Base-by-base conservation (phyloP, 2,329 filamentous ascomycete species). In the Sarocladium kiliense region DNA sequence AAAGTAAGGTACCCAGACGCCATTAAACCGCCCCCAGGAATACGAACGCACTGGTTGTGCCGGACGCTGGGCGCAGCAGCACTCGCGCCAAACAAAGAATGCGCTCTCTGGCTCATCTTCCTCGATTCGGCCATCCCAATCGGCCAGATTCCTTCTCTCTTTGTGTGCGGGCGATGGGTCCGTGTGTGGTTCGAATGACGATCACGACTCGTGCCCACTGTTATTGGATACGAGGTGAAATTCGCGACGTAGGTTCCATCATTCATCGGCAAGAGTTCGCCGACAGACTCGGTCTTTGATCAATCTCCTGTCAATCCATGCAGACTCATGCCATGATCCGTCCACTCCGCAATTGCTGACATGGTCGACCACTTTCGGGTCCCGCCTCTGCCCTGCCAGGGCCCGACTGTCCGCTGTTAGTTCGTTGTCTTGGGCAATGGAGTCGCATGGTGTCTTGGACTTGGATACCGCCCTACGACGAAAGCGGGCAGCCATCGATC, bases 201-300 rank as follows among this genome's bases (percentile, higher is more conserved):
- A 47, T 47, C 44, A 30, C 44, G 44, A 47, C 44, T 47, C 44
- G n/a, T 47, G 44, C 9, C n/a, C 44, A 47, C 44, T 47, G 44
- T 26, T 7, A 6, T 4, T 5, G 44, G 10, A 10, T 47, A 47
- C 44, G 44, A 47, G 44, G 4, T 27, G 23, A 14, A n/a, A 6
- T 6, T 18, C 4, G 11, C 25, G 23, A 6, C 5, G 5, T 27
- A 3, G 23, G 7, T 47, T 47, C 3, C 41, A 19, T 16, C 9
- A 5, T 39, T 18, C 6, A 4, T 30, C 44, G 36, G 36, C 21
- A 6, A n/a, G 44, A 11, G 23, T 21, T 21, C 41, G 21, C 19
- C 21, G 41, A 44, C 16, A 44, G 19, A 18, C 7, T 12, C 21
- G 21, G 21, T 10, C n/a, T 25, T 25, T 44, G 41, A 6, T 16